Percentiles rank a stretch among this genome's conserved stretches.
Evolutionary conservation across 169 alveolate genomes (phyloP).

Genomic region (Plasmodium ovale): DNA sequence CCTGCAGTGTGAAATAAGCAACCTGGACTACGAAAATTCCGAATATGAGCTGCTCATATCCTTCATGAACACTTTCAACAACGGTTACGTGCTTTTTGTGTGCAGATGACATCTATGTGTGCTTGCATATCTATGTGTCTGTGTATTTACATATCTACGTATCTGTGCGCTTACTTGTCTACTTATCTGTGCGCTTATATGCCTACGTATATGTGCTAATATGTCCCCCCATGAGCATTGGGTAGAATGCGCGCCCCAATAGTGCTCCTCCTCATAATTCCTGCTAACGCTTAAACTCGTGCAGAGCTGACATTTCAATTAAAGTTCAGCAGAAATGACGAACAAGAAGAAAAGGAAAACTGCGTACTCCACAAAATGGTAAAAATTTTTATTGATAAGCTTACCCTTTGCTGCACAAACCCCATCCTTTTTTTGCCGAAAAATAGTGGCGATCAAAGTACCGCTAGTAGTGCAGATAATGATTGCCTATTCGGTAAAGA

Average conservation of each 20-base stretch:
- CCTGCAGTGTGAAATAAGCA: constrained; percentile 46
- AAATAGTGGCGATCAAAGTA: no score
- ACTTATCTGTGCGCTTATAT: background rate
- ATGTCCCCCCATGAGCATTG: no score
- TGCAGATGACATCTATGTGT: background rate
- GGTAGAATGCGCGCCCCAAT: no score
- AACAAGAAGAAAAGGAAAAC: constrained; percentile 40
- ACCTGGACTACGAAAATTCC: constrained; percentile 14
- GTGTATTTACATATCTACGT: background rate
- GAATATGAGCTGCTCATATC: constrained; percentile 61
- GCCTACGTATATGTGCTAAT: background rate
- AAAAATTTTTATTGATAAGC: constrained; percentile 42
- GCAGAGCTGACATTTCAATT: constrained; percentile 56
- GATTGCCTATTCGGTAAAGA: constrained; percentile 40
- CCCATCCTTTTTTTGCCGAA: constrained; percentile 36
- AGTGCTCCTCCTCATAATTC: background rate
- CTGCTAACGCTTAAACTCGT: background rate
- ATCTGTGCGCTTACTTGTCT: background rate
- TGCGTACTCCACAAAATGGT: constrained; percentile 40
- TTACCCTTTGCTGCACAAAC: constrained; percentile 36
- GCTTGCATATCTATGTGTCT: background rate
- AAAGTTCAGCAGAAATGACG: constrained; percentile 17
- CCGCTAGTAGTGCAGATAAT: no score
- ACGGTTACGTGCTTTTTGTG: constrained; percentile 1
- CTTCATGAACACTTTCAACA: constrained; percentile 57